Evolutionary conservation across 2,329 filamentous ascomycete genomes (phyloP), one percentile per base, ranked within the genome.

Genomic region (Fusarium sp.): DNA sequence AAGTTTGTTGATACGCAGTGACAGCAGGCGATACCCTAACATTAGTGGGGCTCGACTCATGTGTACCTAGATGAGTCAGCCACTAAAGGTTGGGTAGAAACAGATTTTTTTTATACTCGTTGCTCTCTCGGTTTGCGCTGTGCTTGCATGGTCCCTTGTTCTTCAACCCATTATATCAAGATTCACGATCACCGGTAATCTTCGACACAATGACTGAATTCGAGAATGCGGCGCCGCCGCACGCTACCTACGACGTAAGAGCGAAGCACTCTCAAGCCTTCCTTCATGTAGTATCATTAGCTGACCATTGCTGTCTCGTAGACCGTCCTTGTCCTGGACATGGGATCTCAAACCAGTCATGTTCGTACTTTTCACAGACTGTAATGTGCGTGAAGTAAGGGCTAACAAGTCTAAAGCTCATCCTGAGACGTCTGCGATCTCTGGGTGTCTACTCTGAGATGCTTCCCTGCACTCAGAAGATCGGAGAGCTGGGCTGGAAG

Each of bases 371-470:
- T 53, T 13, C 49, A 53, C 30, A 42, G 34, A 53, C n/a, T 16
- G n/a, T 34, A 14, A 18, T 47, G 11, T 29, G 25, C 24, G n/a
- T 25, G 48, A 24, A 20, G 18, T 37, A 25, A 37, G 22, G 24
- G 13, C 49, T 53, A 53, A 53, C 24, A 14, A 14, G 16, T 20
- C 34, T n/a, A 27, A 42, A 53, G 49, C 49, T 53, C 49, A 57
- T 57, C 44, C 11, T 69, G 57, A 37, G 68, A 56, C 68, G 68
- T 14, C 54, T 97, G 29, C 88, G 94, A 73, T 89, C 92, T 74
- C 87, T 97, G 81, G 91, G 91, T 83, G 87, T 97, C 79, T 97
- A 92, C 84, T 90, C 90, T 67, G 85, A 94, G 58, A 57, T 73
- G 48, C 60, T 73, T 11, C 60, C 69, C 2, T 73, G 70, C 46